Base-by-base conservation (phyloP, 176 grass and related monocot genomes). In the Oryza coarctata region DNA sequence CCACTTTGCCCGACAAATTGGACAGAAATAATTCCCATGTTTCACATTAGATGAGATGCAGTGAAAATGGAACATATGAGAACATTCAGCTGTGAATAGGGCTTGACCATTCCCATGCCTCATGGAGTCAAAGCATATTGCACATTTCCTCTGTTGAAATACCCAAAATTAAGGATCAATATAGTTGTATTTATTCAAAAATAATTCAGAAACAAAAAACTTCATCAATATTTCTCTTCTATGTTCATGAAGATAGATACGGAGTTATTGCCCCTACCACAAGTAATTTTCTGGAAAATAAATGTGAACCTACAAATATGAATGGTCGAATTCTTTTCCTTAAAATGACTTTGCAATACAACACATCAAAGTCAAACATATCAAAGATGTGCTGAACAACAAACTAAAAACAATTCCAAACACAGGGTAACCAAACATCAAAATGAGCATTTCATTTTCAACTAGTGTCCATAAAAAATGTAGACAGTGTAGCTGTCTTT, bases 31-130 rank as follows among this genome's bases (percentile, higher is more conserved):
- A 61, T 94, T 98, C 64, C 95, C 95, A 61, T 95, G 88, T 79
- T 91, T 98, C 64, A 95, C 95, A 79, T 95, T 98, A 20, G 92
- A 93, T 12, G 95, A 81, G 26, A 98, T 98, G 65, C 95, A 98
- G 18, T 95, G 92, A 81, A 98, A 98, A 76, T 98, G 95, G 33
- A 98, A 98, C 81, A 85, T 90, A 38, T 98, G 95, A 13, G 95
- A 94, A 78, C 95, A 98, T 80, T 98, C 95, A 13, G 95, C 95
- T 38, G 95, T 98, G 76, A 98, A 98, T 28, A 98, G 85, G 44
- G 92, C 95, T 67, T 93, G 90, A 27, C 95, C 95, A 29, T 83
- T 87, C 29, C 95, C 95, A 29, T 86, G 80, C 84, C 78, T 91
- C 95, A 98, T 98, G 71, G 88, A 74, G 30, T 74, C 90, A 86